A percentile compares a stretch with the other conserved stretches of the same genome.
phyloP scores from a whole-genome alignment of 2,329 filamentous ascomycete species.

The Sporothrix curviconia region DNA sequence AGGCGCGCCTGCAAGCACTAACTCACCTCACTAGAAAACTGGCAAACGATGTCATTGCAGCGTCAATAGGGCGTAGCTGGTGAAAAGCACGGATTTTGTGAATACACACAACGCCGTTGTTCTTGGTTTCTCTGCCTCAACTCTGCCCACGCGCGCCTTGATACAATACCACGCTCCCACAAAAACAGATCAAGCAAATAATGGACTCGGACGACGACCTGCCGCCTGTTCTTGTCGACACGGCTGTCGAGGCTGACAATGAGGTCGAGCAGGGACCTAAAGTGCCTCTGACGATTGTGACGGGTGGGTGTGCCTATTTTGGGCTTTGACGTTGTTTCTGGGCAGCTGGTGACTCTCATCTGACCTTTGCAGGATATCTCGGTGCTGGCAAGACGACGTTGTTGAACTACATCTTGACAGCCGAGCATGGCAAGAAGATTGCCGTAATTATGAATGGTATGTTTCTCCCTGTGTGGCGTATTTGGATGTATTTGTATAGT shows the following conservation, averaged over 20 bases:
- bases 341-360: not conserved
- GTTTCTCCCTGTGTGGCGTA: not conserved
- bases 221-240: slow-evolving; percentile 57
- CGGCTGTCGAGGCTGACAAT: slow-evolving; percentile 29
- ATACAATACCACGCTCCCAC: not conserved
- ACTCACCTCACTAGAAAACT: not conserved
- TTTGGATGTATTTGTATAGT: not conserved
- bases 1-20: not conserved
- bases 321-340: not conserved
- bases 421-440: slow-evolving; percentile 94
- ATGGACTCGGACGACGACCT: slow-evolving; percentile 57
- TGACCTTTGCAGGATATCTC: slow-evolving; percentile 62
- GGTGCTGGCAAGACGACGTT: slow-evolving; percentile 94
- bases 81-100: too few relatives aligned
- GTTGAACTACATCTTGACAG: slow-evolving; percentile 91
- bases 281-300: slow-evolving; percentile 81
- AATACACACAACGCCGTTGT: not conserved
- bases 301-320: slow-evolving; percentile 46
- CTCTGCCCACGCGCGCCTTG: too few relatives aligned
- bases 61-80: slow-evolving; percentile 8
- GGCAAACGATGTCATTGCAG: too few relatives aligned
- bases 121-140: not conserved
- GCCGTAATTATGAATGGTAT: slow-evolving; percentile 90
- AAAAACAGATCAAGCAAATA: slow-evolving; percentile 13
- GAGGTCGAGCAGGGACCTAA: slow-evolving; percentile 51